Evolutionary conservation across 2,329 filamentous ascomycete species (phyloP).

Genomic region (Phyllosticta ampelicida): DNA sequence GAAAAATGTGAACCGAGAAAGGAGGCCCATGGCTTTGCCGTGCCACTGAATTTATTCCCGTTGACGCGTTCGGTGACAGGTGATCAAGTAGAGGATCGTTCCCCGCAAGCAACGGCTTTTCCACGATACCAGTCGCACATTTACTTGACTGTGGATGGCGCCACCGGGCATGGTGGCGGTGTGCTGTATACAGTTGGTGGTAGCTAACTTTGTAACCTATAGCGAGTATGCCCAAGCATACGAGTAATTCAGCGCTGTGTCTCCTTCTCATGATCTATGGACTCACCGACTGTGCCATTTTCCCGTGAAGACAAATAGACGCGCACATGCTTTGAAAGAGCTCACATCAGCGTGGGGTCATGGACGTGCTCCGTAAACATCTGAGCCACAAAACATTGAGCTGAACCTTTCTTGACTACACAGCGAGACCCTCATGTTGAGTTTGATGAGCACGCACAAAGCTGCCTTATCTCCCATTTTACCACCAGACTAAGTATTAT

Average conservation of each 20-base stretch:
- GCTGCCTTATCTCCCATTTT: neutral
- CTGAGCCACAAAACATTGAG: neutral
- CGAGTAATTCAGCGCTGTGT: neutral
- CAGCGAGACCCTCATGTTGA: neutral
- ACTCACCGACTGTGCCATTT: neutral
- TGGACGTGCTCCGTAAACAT: neutral
- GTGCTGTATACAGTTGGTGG: neutral
- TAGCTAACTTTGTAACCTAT: neutral
- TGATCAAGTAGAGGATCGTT: neutral
- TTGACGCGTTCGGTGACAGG: neutral
- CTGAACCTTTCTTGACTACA: neutral
- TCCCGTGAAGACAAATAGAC: neutral
- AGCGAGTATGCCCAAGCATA: neutral
- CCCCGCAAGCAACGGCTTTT: neutral
- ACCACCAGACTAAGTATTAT: neutral
- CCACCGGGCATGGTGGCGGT: neutral
- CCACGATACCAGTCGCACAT: neutral
- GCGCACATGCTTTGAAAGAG: neutral
- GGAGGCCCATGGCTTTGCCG: neutral
- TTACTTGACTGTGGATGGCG: neutral
- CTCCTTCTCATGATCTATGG: neutral
- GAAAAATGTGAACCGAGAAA: neutral
- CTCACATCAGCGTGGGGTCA: neutral
- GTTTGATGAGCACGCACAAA: neutral
- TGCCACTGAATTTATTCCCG: neutral